Evolutionary conservation across 805 yeast species (phyloP).

Genomic region (Candida golubevii): DNA sequence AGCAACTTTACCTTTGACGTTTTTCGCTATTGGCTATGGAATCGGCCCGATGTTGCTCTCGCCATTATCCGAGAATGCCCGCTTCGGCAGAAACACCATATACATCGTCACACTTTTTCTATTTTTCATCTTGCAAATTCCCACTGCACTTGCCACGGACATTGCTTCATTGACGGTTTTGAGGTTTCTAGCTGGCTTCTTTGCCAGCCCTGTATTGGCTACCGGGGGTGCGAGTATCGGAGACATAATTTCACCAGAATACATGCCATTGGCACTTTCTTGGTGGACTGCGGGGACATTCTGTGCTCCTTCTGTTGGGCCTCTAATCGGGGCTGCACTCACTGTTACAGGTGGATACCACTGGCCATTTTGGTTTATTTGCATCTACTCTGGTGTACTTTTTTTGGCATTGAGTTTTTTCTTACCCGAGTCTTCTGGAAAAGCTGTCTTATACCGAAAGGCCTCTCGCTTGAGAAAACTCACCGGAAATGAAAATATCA

Average conservation of each 20-base stretch:
- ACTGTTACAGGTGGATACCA: constrained; percentile 17
- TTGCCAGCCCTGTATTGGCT: constrained; percentile 53
- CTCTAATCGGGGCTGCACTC: constrained; percentile 52
- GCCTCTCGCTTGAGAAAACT: constrained; percentile 13
- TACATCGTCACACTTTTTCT: constrained; percentile 45
- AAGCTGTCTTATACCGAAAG: constrained; percentile 13
- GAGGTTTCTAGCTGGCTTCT: constrained; percentile 51
- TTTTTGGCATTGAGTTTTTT: constrained; percentile 8
- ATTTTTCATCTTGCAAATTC: constrained; percentile 51
- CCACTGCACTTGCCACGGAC: constrained; percentile 48
- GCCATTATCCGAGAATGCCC: constrained; percentile 54
- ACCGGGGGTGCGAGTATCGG: constrained; percentile 58
- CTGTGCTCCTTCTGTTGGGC: constrained; percentile 56
- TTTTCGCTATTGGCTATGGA: constrained; percentile 60
- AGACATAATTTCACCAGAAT: constrained; percentile 43
- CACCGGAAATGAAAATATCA: constrained; percentile 13
- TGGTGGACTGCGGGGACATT: constrained; percentile 53
- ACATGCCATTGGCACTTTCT: constrained; percentile 45
- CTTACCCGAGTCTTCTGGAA: constrained; percentile 14
- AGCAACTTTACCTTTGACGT: constrained; percentile 48
- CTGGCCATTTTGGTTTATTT: constrained; percentile 15
- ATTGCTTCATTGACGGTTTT: constrained; percentile 48
- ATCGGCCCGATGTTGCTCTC: constrained; percentile 56
- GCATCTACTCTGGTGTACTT: constrained; percentile 10
- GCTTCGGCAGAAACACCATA: constrained; percentile 51